Conservation (phyloP, 2,329 filamentous ascomycete species). For the Diaporthe ilicicola region DNA sequence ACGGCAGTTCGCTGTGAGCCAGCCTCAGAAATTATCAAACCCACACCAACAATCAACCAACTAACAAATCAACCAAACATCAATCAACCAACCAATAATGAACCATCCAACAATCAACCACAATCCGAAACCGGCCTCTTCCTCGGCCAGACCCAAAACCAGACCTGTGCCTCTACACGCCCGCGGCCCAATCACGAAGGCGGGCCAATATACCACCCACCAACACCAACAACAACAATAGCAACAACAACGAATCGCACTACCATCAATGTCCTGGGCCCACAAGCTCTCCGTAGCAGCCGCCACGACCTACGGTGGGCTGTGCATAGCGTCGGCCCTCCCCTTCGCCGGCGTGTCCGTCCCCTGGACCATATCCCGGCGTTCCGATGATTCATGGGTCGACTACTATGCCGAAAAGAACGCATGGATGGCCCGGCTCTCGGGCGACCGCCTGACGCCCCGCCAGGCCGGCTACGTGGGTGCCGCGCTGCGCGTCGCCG, state of each 20-base stretch:
- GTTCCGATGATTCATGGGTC: conserved; percentile 27
- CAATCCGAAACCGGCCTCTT: not conserved
- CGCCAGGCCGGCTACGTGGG: conserved; percentile 35
- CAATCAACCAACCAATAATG: not conserved
- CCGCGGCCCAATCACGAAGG: not conserved
- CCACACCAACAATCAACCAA: not conserved
- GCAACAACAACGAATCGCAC: not conserved
- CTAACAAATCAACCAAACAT: not conserved
- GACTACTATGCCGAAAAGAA: conserved; percentile 39
- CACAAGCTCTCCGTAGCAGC: conserved; percentile 23
- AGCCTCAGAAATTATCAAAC: conserved; percentile 4
- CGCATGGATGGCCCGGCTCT: conserved; percentile 35
- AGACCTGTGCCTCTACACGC: not conserved
- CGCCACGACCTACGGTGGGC: conserved; percentile 33
- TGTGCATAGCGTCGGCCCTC: conserved; percentile 37
- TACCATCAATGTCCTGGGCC: conserved; percentile 19
- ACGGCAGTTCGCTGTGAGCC: not conserved
- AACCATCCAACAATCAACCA: not conserved
- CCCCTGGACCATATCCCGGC: conserved; percentile 27
- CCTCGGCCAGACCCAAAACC: not conserved
- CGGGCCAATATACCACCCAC: not conserved
- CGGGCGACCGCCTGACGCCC: conserved; percentile 34
- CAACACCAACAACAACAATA: not conserved
- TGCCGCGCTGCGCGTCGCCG: conserved; percentile 35
- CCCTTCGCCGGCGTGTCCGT: conserved; percentile 38